A percentile compares a stretch with the other conserved stretches of the same genome.
These are phyloP conservation scores for Colletotrichum cordylinicola DNA, from an alignment of 2,329 filamentous ascomycete genomes.

Conservation along the genomic window DNA sequence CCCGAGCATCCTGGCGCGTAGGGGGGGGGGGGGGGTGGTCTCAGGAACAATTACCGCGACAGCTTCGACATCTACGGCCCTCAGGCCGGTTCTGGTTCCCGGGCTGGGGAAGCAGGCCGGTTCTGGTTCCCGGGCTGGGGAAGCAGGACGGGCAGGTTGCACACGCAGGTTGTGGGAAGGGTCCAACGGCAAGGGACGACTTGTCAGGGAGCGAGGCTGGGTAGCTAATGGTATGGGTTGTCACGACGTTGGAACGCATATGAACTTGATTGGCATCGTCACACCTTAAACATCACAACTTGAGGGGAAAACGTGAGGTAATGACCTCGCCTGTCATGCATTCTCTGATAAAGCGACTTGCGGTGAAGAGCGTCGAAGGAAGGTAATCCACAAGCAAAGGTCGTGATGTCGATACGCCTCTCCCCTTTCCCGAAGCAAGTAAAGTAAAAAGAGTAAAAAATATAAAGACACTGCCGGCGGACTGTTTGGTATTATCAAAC, in stretches of 20 bases:
- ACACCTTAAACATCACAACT: neutral
- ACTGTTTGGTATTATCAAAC: neutral
- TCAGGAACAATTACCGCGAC: conserved; percentile 46
- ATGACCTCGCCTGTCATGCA: conserved; percentile 14
- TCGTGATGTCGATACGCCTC: conserved; percentile 16
- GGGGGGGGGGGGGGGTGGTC: conserved; percentile 36
- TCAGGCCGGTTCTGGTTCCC: conserved; percentile 53
- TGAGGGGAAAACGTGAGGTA: neutral
- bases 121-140: conserved; percentile 44
- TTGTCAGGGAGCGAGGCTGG: conserved; percentile 32
- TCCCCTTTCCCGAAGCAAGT: conserved; percentile 8
- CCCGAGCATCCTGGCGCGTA: too few relatives aligned
- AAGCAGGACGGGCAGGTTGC: conserved; percentile 45
- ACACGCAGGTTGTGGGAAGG: conserved; percentile 46
- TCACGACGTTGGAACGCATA: conserved; percentile 44
- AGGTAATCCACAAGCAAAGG: conserved; percentile 22
- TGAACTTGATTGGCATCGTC: neutral
- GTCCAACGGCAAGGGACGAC: conserved; percentile 42
- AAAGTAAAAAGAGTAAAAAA: neutral
- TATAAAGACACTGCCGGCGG: conserved; percentile 14
- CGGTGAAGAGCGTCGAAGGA: conserved; percentile 20
- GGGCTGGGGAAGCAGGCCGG: conserved; percentile 43
- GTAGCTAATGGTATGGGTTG: conserved; percentile 46
- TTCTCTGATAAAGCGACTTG: conserved; percentile 22
- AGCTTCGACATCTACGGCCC: conserved; percentile 57